Base-by-base conservation (phyloP, 2,329 filamentous ascomycete species). In the Raffaelea deltoideospora region DNA sequence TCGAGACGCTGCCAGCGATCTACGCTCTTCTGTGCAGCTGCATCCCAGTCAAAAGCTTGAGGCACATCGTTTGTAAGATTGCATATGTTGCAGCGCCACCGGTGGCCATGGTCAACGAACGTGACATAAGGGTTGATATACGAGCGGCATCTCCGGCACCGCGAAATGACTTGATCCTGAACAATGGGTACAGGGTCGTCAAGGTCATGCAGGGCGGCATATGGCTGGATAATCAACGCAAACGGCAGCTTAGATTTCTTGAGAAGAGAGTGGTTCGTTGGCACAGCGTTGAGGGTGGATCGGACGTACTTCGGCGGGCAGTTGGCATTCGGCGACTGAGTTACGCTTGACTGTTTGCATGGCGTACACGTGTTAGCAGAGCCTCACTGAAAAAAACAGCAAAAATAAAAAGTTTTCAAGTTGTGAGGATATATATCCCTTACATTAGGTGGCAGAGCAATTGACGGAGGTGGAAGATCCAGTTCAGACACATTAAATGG, bases 21-120 rank as follows among this genome's bases (percentile, higher is more conserved):
- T 35, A 92, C 79, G 36, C 76, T 81, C 64, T 93, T 87, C 59
- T 96, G 88, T 37, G 86, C 69, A 31, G 84, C 79, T 24, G 85
- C 79, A 59, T 98, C 90, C 90, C 90, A 98, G 56, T 98, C 90
- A 47, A 98, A 98, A 27, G 87, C 87, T 59, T 98, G 90, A n/a
- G 90, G 90, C 28, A 96, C 88, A 50, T 98, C 90, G 55, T 98
- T 98, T 48, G 87, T 95, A 45, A 98, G 67, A 58, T 94, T 96
- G 60, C 90, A 98, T 87, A 98, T 95, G 62, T 98, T 98, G 65
- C 90, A 98, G 52, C 88, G 79, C 90, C 90, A 98, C 53, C 90
- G 75, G 61, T 98, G 90, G 33, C 90, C 90, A 53, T 96, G 85
- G 50, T 98, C 90, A 42, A 98, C 65, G 63, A 98, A 98, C 33